Conservation (phyloP, 352 stramenopile species). For the Blastocystis sp. region DNA sequence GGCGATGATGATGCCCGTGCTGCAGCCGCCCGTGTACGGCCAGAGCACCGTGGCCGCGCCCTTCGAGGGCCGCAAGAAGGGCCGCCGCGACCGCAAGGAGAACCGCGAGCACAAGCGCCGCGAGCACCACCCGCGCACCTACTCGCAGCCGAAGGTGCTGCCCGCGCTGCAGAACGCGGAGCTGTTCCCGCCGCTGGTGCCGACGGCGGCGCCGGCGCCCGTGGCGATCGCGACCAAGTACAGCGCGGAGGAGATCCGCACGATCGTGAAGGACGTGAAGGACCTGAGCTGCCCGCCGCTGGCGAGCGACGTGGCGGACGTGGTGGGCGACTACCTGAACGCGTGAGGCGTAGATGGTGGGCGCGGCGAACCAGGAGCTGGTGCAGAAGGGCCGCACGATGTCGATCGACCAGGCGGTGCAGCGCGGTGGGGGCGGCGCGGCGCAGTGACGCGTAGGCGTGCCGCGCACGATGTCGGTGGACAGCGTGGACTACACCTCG, state of each 20-base stretch:
- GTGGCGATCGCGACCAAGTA: conserved; percentile 25
- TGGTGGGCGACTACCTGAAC: not conserved
- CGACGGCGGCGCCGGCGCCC: conserved; percentile 19
- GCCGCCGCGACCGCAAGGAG: conserved; percentile 8
- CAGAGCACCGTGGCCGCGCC: not conserved
- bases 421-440: not conserved
- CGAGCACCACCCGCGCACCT: conserved; percentile 16
- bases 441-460: not conserved
- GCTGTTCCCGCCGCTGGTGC: conserved; percentile 60
- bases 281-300: conserved; percentile 33
- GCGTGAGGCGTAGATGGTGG: conserved; percentile 23
- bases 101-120: not conserved
- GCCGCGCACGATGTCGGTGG: conserved; percentile 55
- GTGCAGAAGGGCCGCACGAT: conserved; percentile 62
- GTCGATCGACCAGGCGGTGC: conserved; percentile 52
- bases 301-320: not conserved
- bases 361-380: conserved; percentile 50
- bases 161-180: conserved; percentile 27
- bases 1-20: conserved; percentile 36
- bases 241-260: conserved; percentile 32
- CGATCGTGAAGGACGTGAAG: conserved; percentile 47
- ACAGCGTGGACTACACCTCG: conserved; percentile 63
- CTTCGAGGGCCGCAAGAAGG: not conserved
- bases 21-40: not conserved
- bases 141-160: conserved; percentile 15